Percentiles rank a stretch among this genome's conserved stretches.
Evolutionary conservation across 495 filamentous ascomycete species (phyloP).

Genomic region (Pyrenopolyporus hunteri): DNA sequence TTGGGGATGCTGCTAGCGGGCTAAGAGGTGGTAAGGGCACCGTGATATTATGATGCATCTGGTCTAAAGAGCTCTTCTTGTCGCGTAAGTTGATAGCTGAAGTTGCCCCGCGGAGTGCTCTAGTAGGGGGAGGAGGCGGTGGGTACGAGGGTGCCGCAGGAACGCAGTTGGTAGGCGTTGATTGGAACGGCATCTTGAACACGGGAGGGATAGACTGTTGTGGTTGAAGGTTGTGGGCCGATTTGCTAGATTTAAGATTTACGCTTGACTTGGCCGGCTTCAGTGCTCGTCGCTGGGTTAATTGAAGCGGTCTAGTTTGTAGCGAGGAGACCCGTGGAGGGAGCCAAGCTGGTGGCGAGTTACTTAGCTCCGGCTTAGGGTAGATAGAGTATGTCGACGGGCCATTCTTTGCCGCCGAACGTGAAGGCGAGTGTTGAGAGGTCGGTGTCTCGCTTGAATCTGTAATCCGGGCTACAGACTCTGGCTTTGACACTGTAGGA

Average conservation of each 20-base stretch:
- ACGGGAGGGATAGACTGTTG: background rate
- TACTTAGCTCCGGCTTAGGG: conserved; percentile 26
- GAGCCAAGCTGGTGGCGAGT: conserved; percentile 12
- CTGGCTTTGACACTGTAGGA: conserved; percentile 10
- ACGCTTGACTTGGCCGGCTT: conserved; percentile 27
- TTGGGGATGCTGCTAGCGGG: conserved; percentile 5
- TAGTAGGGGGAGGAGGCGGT: conserved; percentile 23
- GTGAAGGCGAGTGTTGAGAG: conserved; percentile 10
- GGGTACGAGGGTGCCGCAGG: conserved; percentile 37
- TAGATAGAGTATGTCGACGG: conserved; percentile 31
- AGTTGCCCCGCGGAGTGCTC: conserved; percentile 20
- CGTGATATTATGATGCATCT: conserved; percentile 9
- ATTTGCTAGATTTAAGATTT: conserved; percentile 23
- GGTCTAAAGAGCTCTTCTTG: background rate
- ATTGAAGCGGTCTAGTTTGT: conserved; percentile 20
- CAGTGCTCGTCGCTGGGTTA: conserved; percentile 19
- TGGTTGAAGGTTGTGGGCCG: conserved; percentile 6
- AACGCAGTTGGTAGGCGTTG: conserved; percentile 12
- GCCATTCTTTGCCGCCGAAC: conserved; percentile 22
- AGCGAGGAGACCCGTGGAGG: conserved; percentile 41
- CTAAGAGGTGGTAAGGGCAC: conserved; percentile 20
- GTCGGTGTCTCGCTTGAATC: background rate
- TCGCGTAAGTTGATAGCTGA: conserved; percentile 39
- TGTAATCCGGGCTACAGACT: background rate
- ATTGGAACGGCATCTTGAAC: conserved; percentile 1